Evolutionary conservation across 805 yeast genomes (phyloP).

Genomic region (Isabelozyma heimii): DNA sequence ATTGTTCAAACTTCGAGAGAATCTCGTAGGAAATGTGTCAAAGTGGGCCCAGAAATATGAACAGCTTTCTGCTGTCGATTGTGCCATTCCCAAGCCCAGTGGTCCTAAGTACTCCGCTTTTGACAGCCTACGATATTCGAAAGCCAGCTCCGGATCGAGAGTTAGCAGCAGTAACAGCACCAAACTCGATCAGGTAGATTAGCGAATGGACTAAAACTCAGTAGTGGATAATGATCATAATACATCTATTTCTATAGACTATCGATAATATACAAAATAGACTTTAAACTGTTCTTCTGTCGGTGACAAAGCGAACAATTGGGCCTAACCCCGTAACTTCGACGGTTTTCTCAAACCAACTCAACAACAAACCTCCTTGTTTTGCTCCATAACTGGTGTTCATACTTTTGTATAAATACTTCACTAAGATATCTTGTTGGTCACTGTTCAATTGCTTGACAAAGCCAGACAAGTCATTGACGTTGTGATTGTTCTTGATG

Average conservation of each 20-base stretch:
- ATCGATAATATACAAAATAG: background rate
- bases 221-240: background rate
- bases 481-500: slow-evolving; percentile 53
- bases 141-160: background rate
- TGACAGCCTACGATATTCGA: background rate
- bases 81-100: background rate
- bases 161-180: background rate
- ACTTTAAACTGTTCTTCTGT: slow-evolving; percentile 63
- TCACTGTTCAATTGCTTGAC: slow-evolving; percentile 57
- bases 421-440: slow-evolving; percentile 75
- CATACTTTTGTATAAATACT: slow-evolving; percentile 87
- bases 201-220: no score
- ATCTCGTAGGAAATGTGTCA: background rate
- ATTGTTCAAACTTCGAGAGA: background rate
- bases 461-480: slow-evolving; percentile 62
- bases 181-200: background rate
- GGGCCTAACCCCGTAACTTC: slow-evolving; percentile 86
- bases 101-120: background rate
- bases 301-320: slow-evolving; percentile 80
- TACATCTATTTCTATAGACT: background rate
- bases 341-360: slow-evolving; percentile 90
- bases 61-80: background rate
- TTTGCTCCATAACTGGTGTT: slow-evolving; percentile 71
- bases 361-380: slow-evolving; percentile 79
- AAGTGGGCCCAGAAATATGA: background rate